A percentile compares a stretch with the other conserved stretches of the same genome.
Evolutionary conservation across 192 early-diverging fungal genomes (phyloP).

Genomic region (Dimargaris verticillata): DNA sequence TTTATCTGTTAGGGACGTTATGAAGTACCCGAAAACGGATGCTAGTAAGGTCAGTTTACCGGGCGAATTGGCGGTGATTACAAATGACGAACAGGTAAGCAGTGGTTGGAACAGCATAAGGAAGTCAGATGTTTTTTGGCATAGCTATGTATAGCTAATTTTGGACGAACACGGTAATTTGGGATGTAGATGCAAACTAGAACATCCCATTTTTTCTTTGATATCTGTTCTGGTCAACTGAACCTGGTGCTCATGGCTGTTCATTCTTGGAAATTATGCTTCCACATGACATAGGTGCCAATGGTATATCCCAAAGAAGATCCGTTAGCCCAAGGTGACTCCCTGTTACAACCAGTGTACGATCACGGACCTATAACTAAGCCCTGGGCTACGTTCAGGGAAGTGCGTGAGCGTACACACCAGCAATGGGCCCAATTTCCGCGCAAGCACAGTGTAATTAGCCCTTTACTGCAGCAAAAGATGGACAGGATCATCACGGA

Average conservation of each 20-base stretch:
- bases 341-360: conserved; percentile 3
- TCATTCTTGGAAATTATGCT: background rate
- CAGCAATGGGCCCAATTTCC: background rate
- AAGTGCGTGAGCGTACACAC: background rate
- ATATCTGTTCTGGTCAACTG: background rate
- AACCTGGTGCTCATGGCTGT: background rate
- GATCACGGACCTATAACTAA: conserved; percentile 1
- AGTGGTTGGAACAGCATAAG: background rate
- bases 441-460: background rate
- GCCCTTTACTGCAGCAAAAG: background rate
- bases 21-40: conserved; percentile 74
- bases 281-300: conserved; percentile 18
- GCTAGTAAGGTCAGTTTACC: conserved; percentile 58
- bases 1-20: conserved; percentile 41
- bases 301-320: conserved; percentile 23
- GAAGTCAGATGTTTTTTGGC: background rate
- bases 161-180: background rate
- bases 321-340: background rate
- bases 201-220: conserved; percentile 6
- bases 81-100: conserved; percentile 22
- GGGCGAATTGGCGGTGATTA: conserved; percentile 37
- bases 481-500: background rate
- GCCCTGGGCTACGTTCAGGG: conserved; percentile 1
- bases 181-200: background rate
- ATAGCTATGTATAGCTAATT: background rate